These are phyloP conservation scores for Russula sp. DNA, from an alignment of 768 basidiomycete species.

Conservation along the genomic window DNA sequence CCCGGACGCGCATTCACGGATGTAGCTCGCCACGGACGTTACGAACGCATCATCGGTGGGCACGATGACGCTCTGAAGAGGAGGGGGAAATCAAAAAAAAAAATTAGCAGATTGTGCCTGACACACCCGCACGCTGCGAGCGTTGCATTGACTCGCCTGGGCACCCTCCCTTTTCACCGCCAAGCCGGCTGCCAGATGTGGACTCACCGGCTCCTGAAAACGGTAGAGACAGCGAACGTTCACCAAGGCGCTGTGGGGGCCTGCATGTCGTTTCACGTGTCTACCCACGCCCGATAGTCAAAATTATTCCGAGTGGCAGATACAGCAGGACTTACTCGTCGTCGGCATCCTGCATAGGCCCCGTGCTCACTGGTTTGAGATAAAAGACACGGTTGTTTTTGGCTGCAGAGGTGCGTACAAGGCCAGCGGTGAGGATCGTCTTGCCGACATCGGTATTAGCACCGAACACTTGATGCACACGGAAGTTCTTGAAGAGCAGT, in stretches of 20 bases:
- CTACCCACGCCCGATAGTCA: slow-evolving; percentile 32
- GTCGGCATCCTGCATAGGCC: slow-evolving; percentile 72
- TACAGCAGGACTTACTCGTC: slow-evolving; percentile 45
- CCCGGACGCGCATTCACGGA: slow-evolving; percentile 43
- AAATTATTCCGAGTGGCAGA: not conserved
- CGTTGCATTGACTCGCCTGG: slow-evolving; percentile 30
- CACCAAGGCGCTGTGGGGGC: slow-evolving; percentile 35
- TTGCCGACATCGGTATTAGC: slow-evolving; percentile 97
- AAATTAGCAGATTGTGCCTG: too few relatives aligned
- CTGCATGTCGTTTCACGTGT: slow-evolving; percentile 54
- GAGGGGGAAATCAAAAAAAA: not conserved
- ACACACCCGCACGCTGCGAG: too few relatives aligned
- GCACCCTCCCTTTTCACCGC: slow-evolving; percentile 30
- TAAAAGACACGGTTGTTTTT: slow-evolving; percentile 51
- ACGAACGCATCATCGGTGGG: slow-evolving; percentile 65
- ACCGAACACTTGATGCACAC: slow-evolving; percentile 87
- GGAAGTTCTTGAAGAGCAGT: slow-evolving; percentile 75
- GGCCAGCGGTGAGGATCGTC: slow-evolving; percentile 80
- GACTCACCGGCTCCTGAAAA: slow-evolving; percentile 86
- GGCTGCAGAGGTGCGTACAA: slow-evolving; percentile 69
- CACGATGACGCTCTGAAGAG: slow-evolving; percentile 23
- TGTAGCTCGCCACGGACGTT: slow-evolving; percentile 53
- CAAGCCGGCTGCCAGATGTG: slow-evolving; percentile 74
- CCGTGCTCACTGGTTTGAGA: slow-evolving; percentile 90
- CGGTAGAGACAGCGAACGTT: slow-evolving; percentile 69